A percentile compares a stretch with the other conserved stretches of the same genome.
phyloP scores from a whole-genome alignment of 495 filamentous ascomycete species.

The Bryoglossum gracile region DNA sequence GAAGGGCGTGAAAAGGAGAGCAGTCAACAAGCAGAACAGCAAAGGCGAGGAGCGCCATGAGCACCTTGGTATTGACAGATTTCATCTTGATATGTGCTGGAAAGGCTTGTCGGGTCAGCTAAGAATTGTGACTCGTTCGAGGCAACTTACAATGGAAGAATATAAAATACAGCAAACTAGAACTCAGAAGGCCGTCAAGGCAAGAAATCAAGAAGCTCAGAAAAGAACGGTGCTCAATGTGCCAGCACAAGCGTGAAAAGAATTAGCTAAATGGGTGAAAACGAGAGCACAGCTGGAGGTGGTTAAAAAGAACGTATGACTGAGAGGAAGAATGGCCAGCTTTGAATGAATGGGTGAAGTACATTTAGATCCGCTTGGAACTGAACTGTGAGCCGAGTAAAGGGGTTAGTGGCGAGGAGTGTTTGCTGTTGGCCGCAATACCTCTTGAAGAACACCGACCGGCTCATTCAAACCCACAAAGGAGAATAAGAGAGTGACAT shows the following conservation, averaged over 20 bases:
- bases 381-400: no score
- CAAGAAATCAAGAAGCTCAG: background rate
- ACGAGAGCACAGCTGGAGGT: slow-evolving; percentile 1
- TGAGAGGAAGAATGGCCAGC: background rate
- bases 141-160: background rate
- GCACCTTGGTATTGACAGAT: background rate
- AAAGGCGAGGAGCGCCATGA: background rate
- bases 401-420: no score
- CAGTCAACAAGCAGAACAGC: background rate
- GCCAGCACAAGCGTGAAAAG: slow-evolving; percentile 1
- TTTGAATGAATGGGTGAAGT: background rate
- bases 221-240: background rate
- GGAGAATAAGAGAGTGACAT: background rate
- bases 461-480: background rate
- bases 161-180: background rate
- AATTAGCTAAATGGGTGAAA: background rate
- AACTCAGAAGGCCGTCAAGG: background rate
- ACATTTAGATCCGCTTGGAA: background rate
- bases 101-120: no score
- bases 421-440: no score
- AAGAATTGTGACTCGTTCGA: no score
- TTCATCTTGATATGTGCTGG: background rate
- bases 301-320: background rate
- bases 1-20: background rate
- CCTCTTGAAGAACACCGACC: background rate